These are phyloP conservation scores for Aspergillus panamensis DNA, from an alignment of 495 filamentous ascomycete genomes.

Conservation along the genomic window DNA sequence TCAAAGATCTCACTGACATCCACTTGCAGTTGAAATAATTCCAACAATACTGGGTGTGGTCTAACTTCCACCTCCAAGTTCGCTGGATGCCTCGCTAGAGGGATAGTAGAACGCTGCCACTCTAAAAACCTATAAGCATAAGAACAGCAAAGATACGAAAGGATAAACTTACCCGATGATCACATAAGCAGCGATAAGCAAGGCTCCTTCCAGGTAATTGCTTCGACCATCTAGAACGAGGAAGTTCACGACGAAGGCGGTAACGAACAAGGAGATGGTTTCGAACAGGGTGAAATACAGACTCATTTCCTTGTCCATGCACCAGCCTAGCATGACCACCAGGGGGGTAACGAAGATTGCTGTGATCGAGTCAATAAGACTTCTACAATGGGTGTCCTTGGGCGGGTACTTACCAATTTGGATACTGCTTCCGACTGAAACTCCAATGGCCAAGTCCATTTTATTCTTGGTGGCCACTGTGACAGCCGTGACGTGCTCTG, in stretches of 20 bases:
- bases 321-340: conserved; percentile 87
- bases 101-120: conserved; percentile 43
- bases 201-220: conserved; percentile 83
- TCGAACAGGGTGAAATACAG: conserved; percentile 92
- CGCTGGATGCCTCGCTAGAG: conserved; percentile 23
- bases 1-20: background rate
- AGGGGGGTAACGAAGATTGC: conserved; percentile 87
- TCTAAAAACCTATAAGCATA: conserved; percentile 19
- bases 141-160: background rate
- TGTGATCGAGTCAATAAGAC: conserved; percentile 35
- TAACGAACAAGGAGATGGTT: conserved; percentile 81
- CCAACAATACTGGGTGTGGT: background rate
- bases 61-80: conserved; percentile 22
- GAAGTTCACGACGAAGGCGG: conserved; percentile 85
- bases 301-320: conserved; percentile 75
- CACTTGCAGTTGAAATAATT: background rate
- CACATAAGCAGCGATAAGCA: conserved; percentile 79
- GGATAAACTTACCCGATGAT: conserved; percentile 37
- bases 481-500: conserved; percentile 88
- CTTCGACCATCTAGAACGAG: conserved; percentile 80
- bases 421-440: conserved; percentile 83
- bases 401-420: conserved; percentile 49
- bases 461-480: conserved; percentile 90
- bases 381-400: background rate
- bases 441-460: conserved; percentile 91